Evolutionary conservation across 106 monocot species (phyloP).

Genomic region (Posidonia australis): DNA sequence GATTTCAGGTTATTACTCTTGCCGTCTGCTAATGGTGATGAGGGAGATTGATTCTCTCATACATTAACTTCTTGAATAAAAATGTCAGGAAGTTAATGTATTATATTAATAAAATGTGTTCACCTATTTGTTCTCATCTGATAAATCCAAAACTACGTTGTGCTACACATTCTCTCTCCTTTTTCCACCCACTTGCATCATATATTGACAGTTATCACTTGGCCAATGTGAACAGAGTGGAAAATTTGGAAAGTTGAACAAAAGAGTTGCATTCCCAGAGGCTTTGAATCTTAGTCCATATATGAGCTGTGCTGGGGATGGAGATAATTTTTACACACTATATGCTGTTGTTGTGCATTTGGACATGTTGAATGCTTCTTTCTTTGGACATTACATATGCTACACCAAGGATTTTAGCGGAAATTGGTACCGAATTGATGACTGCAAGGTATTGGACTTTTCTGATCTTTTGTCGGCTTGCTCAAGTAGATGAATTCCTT

Average conservation of each 20-base stretch:
- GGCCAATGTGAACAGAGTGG: constrained; percentile 47
- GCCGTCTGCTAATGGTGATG: background rate
- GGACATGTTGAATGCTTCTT: constrained; percentile 95
- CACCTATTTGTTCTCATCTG: too few relatives aligned
- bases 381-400: constrained; percentile 94
- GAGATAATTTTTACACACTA: constrained; percentile 48
- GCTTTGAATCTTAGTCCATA: constrained; percentile 68
- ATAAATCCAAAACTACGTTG: background rate
- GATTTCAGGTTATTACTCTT: constrained; percentile 64
- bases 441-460: constrained; percentile 57
- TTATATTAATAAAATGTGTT: too few relatives aligned
- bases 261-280: constrained; percentile 80
- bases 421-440: constrained; percentile 77
- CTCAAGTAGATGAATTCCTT: background rate
- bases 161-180: background rate
- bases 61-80: too few relatives aligned
- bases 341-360: constrained; percentile 96
- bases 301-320: constrained; percentile 50
- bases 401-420: constrained; percentile 62
- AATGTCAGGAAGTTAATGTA: too few relatives aligned
- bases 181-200: background rate
- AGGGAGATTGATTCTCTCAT: too few relatives aligned
- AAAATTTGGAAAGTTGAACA: constrained; percentile 87
- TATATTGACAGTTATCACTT: background rate
- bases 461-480: background rate